A percentile compares a stretch with the other conserved stretches of the same genome.
Evolutionary conservation across 495 filamentous ascomycete species (phyloP).

Genomic region (Apodospora peruviana): DNA sequence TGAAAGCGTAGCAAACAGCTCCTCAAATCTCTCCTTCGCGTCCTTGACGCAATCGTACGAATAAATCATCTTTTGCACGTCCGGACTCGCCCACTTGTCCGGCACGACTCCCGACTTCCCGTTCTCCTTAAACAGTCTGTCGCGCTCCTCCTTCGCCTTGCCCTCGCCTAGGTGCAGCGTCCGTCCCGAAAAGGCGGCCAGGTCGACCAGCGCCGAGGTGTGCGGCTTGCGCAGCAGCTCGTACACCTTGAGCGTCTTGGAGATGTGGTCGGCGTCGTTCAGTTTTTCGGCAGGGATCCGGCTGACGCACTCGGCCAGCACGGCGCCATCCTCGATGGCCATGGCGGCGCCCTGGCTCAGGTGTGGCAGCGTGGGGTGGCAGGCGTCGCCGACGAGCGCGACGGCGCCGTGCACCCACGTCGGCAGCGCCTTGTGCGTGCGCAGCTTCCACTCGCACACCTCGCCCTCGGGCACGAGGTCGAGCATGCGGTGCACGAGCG

Average conservation of each 20-base stretch:
- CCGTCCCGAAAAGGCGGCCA: constrained; percentile 62
- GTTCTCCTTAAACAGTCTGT: constrained; percentile 62
- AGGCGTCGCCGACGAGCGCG: constrained; percentile 74
- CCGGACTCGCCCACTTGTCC: constrained; percentile 74
- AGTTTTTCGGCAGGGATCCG: constrained; percentile 40
- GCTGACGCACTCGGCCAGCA: constrained; percentile 60
- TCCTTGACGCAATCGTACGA: constrained; percentile 61
- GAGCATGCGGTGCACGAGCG: constrained; percentile 65
- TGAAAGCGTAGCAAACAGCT: constrained; percentile 42
- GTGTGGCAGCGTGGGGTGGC: constrained; percentile 74
- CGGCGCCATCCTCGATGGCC: constrained; percentile 75
- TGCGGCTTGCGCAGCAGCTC: constrained; percentile 67
- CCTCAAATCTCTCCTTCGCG: constrained; percentile 55
- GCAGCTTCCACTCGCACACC: constrained; percentile 77
- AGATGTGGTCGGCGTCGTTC: constrained; percentile 48
- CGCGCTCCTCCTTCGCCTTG: constrained; percentile 68
- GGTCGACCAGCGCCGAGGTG: constrained; percentile 62
- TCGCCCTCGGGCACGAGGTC: constrained; percentile 74
- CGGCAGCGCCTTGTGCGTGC: constrained; percentile 61
- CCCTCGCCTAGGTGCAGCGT: constrained; percentile 70
- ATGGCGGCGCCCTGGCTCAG: constrained; percentile 78
- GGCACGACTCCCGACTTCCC: constrained; percentile 53
- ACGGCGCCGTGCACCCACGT: constrained; percentile 63
- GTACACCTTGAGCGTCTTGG: constrained; percentile 63
- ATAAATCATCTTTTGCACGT: constrained; percentile 74